Evolutionary conservation across 2,329 filamentous ascomycete genomes (phyloP).

Genomic region (Paracorniculantispora psalliotae): DNA sequence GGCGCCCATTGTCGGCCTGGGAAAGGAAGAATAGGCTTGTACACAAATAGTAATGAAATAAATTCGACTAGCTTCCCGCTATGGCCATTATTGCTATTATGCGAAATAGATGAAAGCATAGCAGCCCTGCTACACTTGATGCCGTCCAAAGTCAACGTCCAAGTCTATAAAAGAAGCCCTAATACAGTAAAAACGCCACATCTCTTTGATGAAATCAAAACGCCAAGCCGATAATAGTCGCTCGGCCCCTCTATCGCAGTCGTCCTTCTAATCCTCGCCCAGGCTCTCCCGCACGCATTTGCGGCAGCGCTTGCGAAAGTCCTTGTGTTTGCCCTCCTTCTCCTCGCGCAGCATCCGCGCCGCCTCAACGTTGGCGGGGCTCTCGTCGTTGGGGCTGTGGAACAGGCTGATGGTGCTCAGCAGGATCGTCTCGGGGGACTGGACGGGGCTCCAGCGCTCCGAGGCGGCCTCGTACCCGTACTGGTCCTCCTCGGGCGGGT

Average conservation of each 20-base stretch:
- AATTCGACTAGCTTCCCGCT: neutral
- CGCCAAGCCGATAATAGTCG: neutral
- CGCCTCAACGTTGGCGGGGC: constrained; percentile 90
- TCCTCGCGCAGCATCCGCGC: constrained; percentile 84
- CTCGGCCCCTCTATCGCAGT: neutral
- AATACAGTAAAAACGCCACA: constrained; percentile 1
- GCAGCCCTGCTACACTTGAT: neutral
- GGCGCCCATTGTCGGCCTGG: constrained; percentile 60
- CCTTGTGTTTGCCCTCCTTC: constrained; percentile 51
- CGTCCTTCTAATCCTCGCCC: constrained; percentile 55
- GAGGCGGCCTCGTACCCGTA: constrained; percentile 87
- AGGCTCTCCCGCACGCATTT: constrained; percentile 76
- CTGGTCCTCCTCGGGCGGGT: constrained; percentile 89
- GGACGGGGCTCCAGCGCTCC: constrained; percentile 92
- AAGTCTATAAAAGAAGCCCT: neutral
- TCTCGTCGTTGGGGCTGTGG: constrained; percentile 89
- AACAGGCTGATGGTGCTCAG: constrained; percentile 90
- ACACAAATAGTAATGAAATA: neutral
- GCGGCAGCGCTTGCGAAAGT: constrained; percentile 75
- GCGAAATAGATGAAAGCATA: neutral
- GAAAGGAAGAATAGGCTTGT: constrained; percentile 13
- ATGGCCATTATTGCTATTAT: neutral
- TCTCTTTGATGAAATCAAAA: neutral
- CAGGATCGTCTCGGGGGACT: constrained; percentile 91
- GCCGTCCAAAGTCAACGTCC: neutral